A percentile compares a stretch with the other conserved stretches of the same genome.
Evolutionary conservation across 2,329 filamentous ascomycete species (phyloP).

Genomic region (Monosporascus sp.): DNA sequence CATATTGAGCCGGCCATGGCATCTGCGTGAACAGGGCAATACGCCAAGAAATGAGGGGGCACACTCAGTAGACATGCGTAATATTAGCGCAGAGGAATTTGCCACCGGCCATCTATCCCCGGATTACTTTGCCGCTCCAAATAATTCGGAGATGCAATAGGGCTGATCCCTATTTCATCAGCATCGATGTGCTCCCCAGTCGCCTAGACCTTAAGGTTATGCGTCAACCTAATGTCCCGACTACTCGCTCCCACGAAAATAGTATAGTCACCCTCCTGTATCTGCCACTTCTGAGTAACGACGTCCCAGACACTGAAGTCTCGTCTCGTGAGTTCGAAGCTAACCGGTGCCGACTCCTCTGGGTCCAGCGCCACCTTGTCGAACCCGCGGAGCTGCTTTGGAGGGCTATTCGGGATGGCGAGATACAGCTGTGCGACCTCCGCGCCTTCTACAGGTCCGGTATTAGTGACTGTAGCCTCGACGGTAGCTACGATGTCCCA

Average conservation of each 20-base stretch:
- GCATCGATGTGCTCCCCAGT: neutral
- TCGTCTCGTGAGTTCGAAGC: constrained; percentile 50
- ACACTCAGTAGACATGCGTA: no score
- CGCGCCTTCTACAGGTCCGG: constrained; percentile 54
- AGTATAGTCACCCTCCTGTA: constrained; percentile 39
- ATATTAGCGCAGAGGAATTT: neutral
- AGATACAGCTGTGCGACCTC: constrained; percentile 62
- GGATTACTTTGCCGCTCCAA: neutral
- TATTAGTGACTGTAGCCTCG: constrained; percentile 61
- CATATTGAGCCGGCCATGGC: no score
- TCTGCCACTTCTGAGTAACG: constrained; percentile 53
- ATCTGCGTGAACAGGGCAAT: no score
- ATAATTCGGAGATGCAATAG: neutral
- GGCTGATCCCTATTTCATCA: neutral
- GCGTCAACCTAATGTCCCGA: constrained; percentile 36
- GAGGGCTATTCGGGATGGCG: constrained; percentile 37
- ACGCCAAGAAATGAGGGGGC: no score
- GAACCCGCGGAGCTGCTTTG: constrained; percentile 55
- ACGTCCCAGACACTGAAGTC: constrained; percentile 65
- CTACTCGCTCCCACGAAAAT: constrained; percentile 43
- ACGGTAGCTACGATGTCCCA: constrained; percentile 44
- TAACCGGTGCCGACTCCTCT: constrained; percentile 42
- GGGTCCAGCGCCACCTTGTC: constrained; percentile 49
- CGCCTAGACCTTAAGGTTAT: constrained; percentile 21
- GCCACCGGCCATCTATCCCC: neutral